These are phyloP conservation scores for Ochromonas danica DNA, from an alignment of 108 stramenopile genomes.

Conservation along the genomic window DNA sequence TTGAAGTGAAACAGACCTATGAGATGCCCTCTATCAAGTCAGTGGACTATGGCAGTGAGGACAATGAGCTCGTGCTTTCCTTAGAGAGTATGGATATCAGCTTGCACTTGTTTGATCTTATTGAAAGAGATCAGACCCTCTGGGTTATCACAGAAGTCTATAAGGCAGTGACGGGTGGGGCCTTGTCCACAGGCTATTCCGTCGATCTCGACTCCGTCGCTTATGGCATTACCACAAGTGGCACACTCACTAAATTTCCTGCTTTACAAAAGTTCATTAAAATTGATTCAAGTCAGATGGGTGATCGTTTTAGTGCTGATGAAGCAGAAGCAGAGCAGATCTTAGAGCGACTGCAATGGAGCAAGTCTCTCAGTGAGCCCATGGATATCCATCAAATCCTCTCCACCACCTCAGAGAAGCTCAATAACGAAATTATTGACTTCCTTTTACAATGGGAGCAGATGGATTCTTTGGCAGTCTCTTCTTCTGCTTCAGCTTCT, in stretches of 20 bases:
- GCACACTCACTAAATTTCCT: neutral
- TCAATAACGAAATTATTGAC: constrained; percentile 30
- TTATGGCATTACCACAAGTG: neutral
- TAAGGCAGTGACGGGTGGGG: neutral
- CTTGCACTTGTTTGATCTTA: neutral
- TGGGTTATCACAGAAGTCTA: neutral
- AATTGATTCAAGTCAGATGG: neutral
- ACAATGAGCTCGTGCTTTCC: neutral
- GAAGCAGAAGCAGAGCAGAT: constrained; percentile 33
- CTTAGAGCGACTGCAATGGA: constrained; percentile 18
- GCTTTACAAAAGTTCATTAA: neutral
- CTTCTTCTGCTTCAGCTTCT: neutral
- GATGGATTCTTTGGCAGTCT: neutral
- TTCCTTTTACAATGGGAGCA: constrained; percentile 36
- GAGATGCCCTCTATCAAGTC: neutral
- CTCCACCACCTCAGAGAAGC: neutral
- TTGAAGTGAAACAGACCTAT: neutral
- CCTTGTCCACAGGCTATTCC: neutral
- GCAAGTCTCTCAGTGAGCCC: neutral
- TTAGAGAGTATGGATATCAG: neutral
- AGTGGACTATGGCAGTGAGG: neutral
- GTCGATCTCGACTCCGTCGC: neutral
- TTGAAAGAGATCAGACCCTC: neutral
- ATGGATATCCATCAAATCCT: constrained; percentile 5
- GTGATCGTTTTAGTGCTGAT: constrained; percentile 1